Evolutionary conservation across 352 stramenopile species (phyloP), one percentile per base, ranked within the genome.

Genomic region (Pythium grandisporangium): DNA sequence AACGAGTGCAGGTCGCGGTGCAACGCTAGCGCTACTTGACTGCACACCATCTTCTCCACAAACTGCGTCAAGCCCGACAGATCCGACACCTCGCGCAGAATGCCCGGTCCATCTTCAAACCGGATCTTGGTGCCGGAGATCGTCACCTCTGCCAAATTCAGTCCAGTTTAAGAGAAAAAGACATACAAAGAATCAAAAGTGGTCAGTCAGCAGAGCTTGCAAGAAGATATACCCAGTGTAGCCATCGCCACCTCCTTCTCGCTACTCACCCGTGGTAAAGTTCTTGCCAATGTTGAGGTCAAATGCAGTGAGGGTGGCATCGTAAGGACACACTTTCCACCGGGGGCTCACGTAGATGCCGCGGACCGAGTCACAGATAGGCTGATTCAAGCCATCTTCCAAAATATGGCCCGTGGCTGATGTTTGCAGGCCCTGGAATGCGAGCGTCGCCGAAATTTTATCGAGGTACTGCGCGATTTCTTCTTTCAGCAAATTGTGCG

Each of bases 201-300:
- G n/a, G n/a, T n/a, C n/a, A n/a, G n/a, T n/a, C n/a, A n/a, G n/a
- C n/a, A n/a, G n/a, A n/a, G n/a, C n/a, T n/a, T n/a, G n/a, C n/a
- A n/a, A n/a, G n/a, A n/a, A n/a, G n/a, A n/a, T n/a, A n/a, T n/a
- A n/a, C n/a, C n/a, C n/a, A n/a, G n/a, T n/a, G n/a, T n/a, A n/a
- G n/a, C n/a, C n/a, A n/a, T n/a, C n/a, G n/a, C n/a, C n/a, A n/a
- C n/a, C n/a, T n/a, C n/a, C n/a, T n/a, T n/a, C n/a, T n/a, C n/a
- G n/a, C n/a, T n/a, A n/a, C 48, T 22, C 45, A 83, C 70, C 70
- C 11, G 79, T 89, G 0, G 64, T 71, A 23, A 88, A 91, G 48
- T 82, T 83, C 55, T 93, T 93, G 30, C 80, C 80, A 26, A 93
- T 79, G 44, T 54, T 73, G 19, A 93, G 58, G 39, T 93, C 80